phyloP scores from a whole-genome alignment of 768 basidiomycete species.

The Tubosaeta sp. region DNA sequence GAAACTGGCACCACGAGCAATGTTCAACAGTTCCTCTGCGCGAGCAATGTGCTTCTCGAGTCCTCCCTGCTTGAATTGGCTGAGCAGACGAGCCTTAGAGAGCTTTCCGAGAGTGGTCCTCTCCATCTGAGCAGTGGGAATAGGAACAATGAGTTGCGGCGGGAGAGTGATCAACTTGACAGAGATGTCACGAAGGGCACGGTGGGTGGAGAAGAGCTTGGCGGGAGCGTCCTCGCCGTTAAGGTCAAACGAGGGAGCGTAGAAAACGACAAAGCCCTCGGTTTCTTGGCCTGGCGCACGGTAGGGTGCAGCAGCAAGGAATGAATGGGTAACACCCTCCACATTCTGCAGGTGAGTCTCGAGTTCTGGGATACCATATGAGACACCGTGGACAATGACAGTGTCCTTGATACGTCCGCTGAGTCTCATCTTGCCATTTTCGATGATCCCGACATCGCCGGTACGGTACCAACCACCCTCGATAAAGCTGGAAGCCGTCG shows the following conservation, averaged over 20 bases:
- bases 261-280: constrained; percentile 2
- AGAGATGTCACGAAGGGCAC: constrained; percentile 28
- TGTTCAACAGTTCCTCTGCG: constrained; percentile 24
- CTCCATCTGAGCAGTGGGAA: constrained; percentile 35
- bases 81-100: constrained; percentile 36
- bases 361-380: not conserved
- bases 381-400: constrained; percentile 1
- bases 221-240: constrained; percentile 19
- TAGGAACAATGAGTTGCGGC: constrained; percentile 37
- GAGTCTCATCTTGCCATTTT: constrained; percentile 1
- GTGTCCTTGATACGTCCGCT: constrained; percentile 2
- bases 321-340: constrained; percentile 3
- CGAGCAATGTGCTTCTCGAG: constrained; percentile 28
- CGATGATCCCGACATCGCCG: not conserved
- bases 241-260: constrained; percentile 20
- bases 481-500: not conserved
- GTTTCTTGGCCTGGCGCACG: constrained; percentile 3
- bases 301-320: constrained; percentile 1
- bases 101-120: constrained; percentile 44
- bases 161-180: constrained; percentile 33
- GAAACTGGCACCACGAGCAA: constrained; percentile 23
- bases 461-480: not conserved
- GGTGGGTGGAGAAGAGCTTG: constrained; percentile 26
- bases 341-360: constrained; percentile 1
- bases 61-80: constrained; percentile 34